Evolutionary conservation across 1,284 basidiomycete genomes (phyloP).

Genomic region (Ustilago loliicola): DNA sequence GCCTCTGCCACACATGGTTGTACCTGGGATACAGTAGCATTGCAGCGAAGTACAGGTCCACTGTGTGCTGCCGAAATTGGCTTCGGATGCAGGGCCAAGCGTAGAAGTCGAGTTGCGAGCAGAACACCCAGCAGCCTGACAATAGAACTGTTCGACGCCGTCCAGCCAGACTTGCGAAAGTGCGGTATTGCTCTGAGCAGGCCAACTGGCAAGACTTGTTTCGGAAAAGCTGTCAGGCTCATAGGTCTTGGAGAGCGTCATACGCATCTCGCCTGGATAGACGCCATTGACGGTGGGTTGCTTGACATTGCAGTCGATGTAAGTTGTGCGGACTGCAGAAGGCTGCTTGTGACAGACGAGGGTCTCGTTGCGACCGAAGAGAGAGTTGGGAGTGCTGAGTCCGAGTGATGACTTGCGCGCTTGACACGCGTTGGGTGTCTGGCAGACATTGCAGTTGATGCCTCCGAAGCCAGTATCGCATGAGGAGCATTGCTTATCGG

Average conservation of each 20-base stretch:
- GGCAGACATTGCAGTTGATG: conserved; percentile 63
- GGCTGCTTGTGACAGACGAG: conserved; percentile 59
- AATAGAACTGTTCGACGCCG: conserved; percentile 63
- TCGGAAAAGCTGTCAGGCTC: conserved; percentile 36
- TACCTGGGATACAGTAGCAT: conserved; percentile 61
- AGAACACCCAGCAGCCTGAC: conserved; percentile 56
- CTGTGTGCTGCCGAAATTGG: conserved; percentile 37
- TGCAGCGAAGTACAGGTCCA: conserved; percentile 55
- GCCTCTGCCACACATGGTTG: conserved; percentile 51
- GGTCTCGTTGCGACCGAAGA: conserved; percentile 38
- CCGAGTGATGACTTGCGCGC: conserved; percentile 33
- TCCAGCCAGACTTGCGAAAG: conserved; percentile 59
- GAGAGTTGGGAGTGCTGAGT: conserved; percentile 21
- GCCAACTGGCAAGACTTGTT: conserved; percentile 54
- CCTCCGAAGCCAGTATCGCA: conserved; percentile 58
- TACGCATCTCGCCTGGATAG: conserved; percentile 53
- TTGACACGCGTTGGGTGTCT: conserved; percentile 48
- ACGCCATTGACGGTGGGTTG: conserved; percentile 52
- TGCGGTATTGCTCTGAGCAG: conserved; percentile 42
- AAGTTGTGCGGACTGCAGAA: conserved; percentile 51
- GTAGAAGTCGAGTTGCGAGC: conserved; percentile 44
- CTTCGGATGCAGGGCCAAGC: conserved; percentile 17
- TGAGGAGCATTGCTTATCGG: conserved; percentile 33
- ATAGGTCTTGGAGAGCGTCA: conserved; percentile 58
- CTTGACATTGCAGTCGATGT: conserved; percentile 51